These are phyloP conservation scores for Starmerella vaccinii DNA, from an alignment of 805 yeast genomes.

Conservation along the genomic window DNA sequence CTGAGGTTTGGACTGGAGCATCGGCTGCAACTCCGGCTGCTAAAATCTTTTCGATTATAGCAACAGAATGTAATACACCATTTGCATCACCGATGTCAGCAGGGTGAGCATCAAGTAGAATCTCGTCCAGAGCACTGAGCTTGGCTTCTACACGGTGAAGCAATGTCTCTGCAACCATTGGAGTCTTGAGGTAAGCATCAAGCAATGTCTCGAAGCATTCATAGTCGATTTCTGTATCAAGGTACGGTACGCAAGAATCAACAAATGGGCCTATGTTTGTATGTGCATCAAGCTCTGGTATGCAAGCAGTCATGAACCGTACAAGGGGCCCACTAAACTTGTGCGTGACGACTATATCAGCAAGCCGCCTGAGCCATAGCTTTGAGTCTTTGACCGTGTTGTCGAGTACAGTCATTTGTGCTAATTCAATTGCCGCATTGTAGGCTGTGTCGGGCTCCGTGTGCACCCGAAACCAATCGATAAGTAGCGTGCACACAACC, in stretches of 20 bases:
- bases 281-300: slow-evolving; percentile 10
- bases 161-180: slow-evolving; percentile 10
- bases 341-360: slow-evolving; percentile 11
- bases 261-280: slow-evolving; percentile 7
- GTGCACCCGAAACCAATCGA: slow-evolving; percentile 19
- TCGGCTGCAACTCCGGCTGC: slow-evolving; percentile 5
- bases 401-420: slow-evolving; percentile 19
- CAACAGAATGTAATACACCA: slow-evolving; percentile 9
- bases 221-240: slow-evolving; percentile 18
- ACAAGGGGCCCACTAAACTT: slow-evolving; percentile 7
- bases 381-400: slow-evolving; percentile 13
- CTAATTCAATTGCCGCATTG: slow-evolving; percentile 14
- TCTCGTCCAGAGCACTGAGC: neutral
- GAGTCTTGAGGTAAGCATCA: slow-evolving; percentile 8
- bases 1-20: slow-evolving; percentile 3
- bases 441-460: slow-evolving; percentile 6
- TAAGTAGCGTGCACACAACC: slow-evolving; percentile 13
- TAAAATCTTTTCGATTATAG: slow-evolving; percentile 11
- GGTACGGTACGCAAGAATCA: slow-evolving; percentile 5
- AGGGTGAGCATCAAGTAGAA: neutral
- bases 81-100: slow-evolving; percentile 10
- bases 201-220: slow-evolving; percentile 16
- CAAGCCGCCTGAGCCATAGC: slow-evolving; percentile 18
- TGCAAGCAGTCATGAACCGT: slow-evolving; percentile 16
- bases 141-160: slow-evolving; percentile 4